Evolutionary conservation across 768 basidiomycete genomes (phyloP), one percentile per base, ranked within the genome.

Genomic region (Termitomyces sp.): DNA sequence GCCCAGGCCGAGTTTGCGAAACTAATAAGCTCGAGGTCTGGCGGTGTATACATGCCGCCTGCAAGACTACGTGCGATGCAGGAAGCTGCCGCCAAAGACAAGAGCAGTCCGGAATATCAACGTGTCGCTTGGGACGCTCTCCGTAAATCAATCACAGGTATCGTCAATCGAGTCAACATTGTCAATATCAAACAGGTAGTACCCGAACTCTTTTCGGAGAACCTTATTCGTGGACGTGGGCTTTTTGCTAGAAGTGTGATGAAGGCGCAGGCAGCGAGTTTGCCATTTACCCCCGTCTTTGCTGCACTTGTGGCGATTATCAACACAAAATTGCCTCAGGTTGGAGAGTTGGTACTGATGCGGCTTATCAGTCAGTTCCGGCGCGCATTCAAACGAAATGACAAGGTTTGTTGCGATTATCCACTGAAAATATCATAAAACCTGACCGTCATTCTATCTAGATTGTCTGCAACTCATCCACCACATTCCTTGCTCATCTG

Each of bases 131-230:
- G 97, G 97, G 97, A 99, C 68, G 97, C 97, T 2, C 75, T 99
- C 59, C 87, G 95, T 69, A 99, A 99, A 74, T 92, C 89, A 51
- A 90, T 99, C 67, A 98, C 97, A 29, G 97, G 97, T 93, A 89
- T 98, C 64, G 96, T 98, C 80, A 99, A 99, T 80, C 90, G 97
- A 80, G 92, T 99, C 76, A 98, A 98, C 71, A 81, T 94, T 20
- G 81, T 87, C 64, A 98, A 98, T 71, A 99, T 99, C 83, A 97
- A 98, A 73, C 83, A 88, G 65, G 83, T 96, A 62, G 83, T 94
- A 0, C 92, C 93, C 0, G 92, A 96, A 70, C 73, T 99, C 26
- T 98, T 99, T 66, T 73, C 84, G 1, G 97, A 99, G 72, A 97
- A 99, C 72, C 82, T 99, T 31, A 84, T 98, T 60, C 85, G 94